phyloP scores from a whole-genome alignment of 2,329 filamentous ascomycete genomes.

The Trichoderma lentiforme region DNA sequence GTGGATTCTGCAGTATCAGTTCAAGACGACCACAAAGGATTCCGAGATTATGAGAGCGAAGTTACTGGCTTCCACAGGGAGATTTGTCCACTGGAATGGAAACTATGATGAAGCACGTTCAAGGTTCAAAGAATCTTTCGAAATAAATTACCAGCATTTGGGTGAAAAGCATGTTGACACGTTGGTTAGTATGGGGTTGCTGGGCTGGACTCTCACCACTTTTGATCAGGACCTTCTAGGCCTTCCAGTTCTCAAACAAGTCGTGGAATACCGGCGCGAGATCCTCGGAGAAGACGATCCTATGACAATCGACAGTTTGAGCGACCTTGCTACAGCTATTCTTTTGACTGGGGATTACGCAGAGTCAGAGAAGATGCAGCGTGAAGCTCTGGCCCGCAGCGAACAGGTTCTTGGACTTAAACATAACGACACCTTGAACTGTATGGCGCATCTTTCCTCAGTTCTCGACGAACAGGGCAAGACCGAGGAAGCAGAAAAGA shows the following conservation, averaged over 20 bases:
- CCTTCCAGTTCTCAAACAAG: not conserved
- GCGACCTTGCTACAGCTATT: not conserved
- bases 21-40: not conserved
- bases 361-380: slow-evolving; percentile 10
- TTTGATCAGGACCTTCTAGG: not conserved
- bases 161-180: slow-evolving; percentile 15
- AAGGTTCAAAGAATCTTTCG: slow-evolving; percentile 2
- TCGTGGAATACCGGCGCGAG: slow-evolving; percentile 1
- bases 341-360: not conserved
- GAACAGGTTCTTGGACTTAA: not conserved
- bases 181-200: not conserved
- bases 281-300: slow-evolving; percentile 4
- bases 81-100: slow-evolving; percentile 8
- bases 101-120: slow-evolving; percentile 6
- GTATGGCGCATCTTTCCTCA: not conserved
- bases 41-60: not conserved
- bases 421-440: slow-evolving; percentile 5
- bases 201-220: not conserved
- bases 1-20: slow-evolving; percentile 13
- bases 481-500: not conserved
- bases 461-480: slow-evolving; percentile 1
- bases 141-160: not conserved
- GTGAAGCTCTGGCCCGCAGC: slow-evolving; percentile 6
- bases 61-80: slow-evolving; percentile 5
- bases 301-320: slow-evolving; percentile 6